These are phyloP conservation scores for Lachnellula cervina DNA, from an alignment of 2,329 filamentous ascomycete genomes.

Conservation along the genomic window DNA sequence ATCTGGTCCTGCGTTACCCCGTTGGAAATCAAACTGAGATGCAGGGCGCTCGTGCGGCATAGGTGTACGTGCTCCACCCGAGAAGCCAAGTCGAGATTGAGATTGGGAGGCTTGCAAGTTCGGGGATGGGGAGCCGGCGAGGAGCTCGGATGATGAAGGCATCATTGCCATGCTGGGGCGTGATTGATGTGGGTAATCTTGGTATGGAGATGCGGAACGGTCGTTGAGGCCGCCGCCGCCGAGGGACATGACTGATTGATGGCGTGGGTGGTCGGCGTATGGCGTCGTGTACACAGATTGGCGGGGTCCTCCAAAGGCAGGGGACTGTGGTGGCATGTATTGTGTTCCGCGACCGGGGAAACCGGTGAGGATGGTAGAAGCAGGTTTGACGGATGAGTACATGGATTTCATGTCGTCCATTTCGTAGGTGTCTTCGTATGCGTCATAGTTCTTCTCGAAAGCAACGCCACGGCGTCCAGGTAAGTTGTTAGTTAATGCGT, in stretches of 20 bases:
- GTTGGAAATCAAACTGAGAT: conserved; percentile 58
- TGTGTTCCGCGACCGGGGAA: conserved; percentile 58
- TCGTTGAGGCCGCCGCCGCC: conserved; percentile 38
- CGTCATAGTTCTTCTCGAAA: conserved; percentile 60
- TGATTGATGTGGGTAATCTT: conserved; percentile 45
- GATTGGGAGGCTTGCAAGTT: conserved; percentile 34
- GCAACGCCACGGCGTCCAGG: conserved; percentile 79
- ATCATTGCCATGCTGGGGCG: conserved; percentile 60
- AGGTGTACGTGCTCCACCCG: conserved; percentile 43
- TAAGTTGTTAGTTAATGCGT: conserved; percentile 78
- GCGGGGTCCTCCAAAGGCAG: conserved; percentile 56
- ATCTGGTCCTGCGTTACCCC: conserved; percentile 59
- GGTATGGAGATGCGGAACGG: conserved; percentile 53
- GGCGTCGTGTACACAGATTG: conserved; percentile 37
- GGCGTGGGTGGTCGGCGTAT: conserved; percentile 52
- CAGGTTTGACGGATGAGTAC: conserved; percentile 85
- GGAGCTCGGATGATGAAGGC: conserved; percentile 32
- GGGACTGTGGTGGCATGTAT: conserved; percentile 80
- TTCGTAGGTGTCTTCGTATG: conserved; percentile 78
- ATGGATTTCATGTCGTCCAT: conserved; percentile 98
- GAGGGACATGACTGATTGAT: conserved; percentile 70
- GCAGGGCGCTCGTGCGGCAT: conserved; percentile 44
- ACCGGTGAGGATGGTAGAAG: conserved; percentile 81
- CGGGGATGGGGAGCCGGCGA: conserved; percentile 33
- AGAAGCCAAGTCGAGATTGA: conserved; percentile 30